Conservation (phyloP, 208 protist species). For the Blastocrithidia nonstop region DNA sequence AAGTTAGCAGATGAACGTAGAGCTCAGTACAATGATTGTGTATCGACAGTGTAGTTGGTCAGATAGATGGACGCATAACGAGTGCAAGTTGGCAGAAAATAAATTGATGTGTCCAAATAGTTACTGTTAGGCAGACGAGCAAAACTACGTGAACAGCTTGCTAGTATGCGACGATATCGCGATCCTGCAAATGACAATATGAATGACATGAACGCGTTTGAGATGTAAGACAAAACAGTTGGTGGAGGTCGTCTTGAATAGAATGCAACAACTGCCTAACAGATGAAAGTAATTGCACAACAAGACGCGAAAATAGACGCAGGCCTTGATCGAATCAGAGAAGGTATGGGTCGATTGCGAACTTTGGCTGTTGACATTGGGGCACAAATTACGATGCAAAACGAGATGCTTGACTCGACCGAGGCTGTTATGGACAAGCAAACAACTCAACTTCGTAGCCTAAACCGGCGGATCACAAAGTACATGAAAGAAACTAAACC, state of each 20-base stretch:
- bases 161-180: constrained; percentile 15
- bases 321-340: constrained; percentile 35
- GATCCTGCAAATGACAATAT: constrained; percentile 5
- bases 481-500: constrained; percentile 42
- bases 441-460: constrained; percentile 17
- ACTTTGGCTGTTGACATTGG: constrained; percentile 39
- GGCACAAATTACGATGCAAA: constrained; percentile 48
- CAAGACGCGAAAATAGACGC: constrained; percentile 57
- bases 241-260: constrained; percentile 54
- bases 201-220: constrained; percentile 17
- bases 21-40: constrained; percentile 26
- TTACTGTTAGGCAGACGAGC: constrained; percentile 26
- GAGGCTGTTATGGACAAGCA: constrained; percentile 43
- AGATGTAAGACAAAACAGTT: constrained; percentile 25
- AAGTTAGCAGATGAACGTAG: constrained; percentile 17
- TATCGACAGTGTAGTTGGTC: constrained; percentile 27
- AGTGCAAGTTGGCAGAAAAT: constrained; percentile 8
- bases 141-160: constrained; percentile 34
- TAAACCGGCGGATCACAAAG: constrained; percentile 36
- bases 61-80: constrained; percentile 32
- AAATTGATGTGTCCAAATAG: constrained; percentile 21
- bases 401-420: constrained; percentile 41
- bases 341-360: constrained; percentile 29
- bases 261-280: constrained; percentile 27
- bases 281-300: constrained; percentile 39